Evolutionary conservation across 2,329 filamentous ascomycete genomes (phyloP).

Genomic region (Fusarium sp.): DNA sequence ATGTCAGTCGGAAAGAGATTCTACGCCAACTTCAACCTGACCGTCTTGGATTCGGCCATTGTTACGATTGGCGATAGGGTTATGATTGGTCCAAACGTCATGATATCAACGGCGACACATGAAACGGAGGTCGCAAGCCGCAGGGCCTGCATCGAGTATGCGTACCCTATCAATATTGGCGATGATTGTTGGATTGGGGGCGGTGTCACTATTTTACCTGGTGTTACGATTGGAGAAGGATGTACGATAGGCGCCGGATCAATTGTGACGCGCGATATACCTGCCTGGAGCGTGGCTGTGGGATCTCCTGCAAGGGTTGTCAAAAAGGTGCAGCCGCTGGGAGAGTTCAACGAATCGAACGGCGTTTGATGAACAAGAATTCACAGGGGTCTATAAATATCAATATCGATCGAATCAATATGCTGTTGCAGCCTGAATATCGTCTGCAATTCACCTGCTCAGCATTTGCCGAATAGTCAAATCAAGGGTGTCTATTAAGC

Average conservation of each 20-base stretch:
- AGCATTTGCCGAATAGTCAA: neutral
- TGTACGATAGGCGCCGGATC: slow-evolving; percentile 80
- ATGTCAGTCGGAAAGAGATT: slow-evolving; percentile 65
- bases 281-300: slow-evolving; percentile 48
- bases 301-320: slow-evolving; percentile 49
- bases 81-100: slow-evolving; percentile 62
- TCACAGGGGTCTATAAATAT: too few relatives aligned
- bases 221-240: slow-evolving; percentile 80
- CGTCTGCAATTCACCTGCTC: neutral
- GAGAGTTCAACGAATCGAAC: neutral
- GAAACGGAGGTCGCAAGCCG: slow-evolving; percentile 59
- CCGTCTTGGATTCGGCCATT: slow-evolving; percentile 61
- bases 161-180: slow-evolving; percentile 57
- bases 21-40: slow-evolving; percentile 64
- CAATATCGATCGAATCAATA: accelerated
- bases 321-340: slow-evolving; percentile 24
- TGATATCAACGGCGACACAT: slow-evolving; percentile 62
- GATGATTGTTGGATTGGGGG: slow-evolving; percentile 75
- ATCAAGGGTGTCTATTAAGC: neutral
- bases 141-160: slow-evolving; percentile 59
- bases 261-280: slow-evolving; percentile 73
- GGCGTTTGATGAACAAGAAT: neutral
- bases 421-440: neutral
- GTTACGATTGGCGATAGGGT: slow-evolving; percentile 62
- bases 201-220: slow-evolving; percentile 77